Evolutionary conservation across 805 yeast genomes (phyloP).

Genomic region (Cyberlindnera meyerae): DNA sequence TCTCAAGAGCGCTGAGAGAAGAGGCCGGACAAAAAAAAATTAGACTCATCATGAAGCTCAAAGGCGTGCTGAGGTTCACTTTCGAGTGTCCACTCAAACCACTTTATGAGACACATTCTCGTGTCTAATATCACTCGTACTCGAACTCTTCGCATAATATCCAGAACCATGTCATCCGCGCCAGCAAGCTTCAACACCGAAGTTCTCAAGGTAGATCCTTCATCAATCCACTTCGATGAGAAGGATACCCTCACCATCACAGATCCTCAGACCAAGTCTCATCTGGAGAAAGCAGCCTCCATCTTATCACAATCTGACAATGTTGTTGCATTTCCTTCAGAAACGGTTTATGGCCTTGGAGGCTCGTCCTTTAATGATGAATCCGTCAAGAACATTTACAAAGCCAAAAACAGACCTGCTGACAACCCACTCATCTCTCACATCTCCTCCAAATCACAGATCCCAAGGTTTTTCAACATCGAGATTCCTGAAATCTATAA

Average conservation of each 20-base stretch:
- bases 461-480: conserved; percentile 50
- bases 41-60: no score
- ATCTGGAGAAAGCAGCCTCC: conserved; percentile 54
- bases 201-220: conserved; percentile 19
- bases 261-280: conserved; percentile 47
- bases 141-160: no score
- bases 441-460: conserved; percentile 70
- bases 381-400: conserved; percentile 71
- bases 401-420: conserved; percentile 89
- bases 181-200: conserved; percentile 7
- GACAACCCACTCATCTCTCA: conserved; percentile 95
- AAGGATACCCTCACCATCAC: conserved; percentile 36
- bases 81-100: no score
- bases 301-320: conserved; percentile 44
- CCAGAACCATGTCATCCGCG: neutral
- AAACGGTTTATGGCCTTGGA: conserved; percentile 94
- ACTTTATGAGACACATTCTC: no score
- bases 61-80: no score
- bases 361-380: conserved; percentile 76
- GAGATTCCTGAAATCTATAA: conserved; percentile 66
- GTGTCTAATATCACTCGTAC: no score
- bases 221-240: conserved; percentile 18
- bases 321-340: conserved; percentile 93
- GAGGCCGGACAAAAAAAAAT: no score
- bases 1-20: no score